Evolutionary conservation across 345 rosid genomes (phyloP).

Genomic region (Aquilaria yunnanensis): DNA sequence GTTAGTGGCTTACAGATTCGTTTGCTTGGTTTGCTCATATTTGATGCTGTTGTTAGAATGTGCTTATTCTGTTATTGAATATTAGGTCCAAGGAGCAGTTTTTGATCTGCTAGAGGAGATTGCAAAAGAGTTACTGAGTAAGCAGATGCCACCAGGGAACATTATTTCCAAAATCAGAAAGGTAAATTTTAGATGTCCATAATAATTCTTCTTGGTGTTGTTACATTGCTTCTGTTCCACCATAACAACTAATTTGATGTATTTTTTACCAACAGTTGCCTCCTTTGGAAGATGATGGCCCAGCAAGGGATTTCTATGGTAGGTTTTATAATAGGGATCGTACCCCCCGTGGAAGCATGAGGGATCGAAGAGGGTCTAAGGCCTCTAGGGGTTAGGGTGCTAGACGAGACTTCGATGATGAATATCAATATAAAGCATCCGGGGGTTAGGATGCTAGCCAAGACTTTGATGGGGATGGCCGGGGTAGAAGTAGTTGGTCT

Average conservation of each 20-base stretch:
- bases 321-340: slow-evolving; percentile 73
- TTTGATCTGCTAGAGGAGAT: slow-evolving; percentile 95
- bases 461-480: slow-evolving; percentile 40
- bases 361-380: slow-evolving; percentile 38
- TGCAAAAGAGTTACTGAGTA: slow-evolving; percentile 67
- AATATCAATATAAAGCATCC: slow-evolving; percentile 39
- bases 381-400: slow-evolving; percentile 58
- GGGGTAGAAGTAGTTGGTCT: slow-evolving; percentile 65
- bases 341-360: slow-evolving; percentile 41
- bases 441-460: slow-evolving; percentile 58
- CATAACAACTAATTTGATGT: too few species aligned
- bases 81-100: slow-evolving; percentile 92
- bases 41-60: slow-evolving; percentile 4
- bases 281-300: slow-evolving; percentile 91
- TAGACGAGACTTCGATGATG: slow-evolving; percentile 44
- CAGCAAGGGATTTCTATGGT: slow-evolving; percentile 72
- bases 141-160: slow-evolving; percentile 78
- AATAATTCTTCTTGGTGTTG: background rate
- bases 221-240: slow-evolving; percentile 7
- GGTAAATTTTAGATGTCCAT: slow-evolving; percentile 29
- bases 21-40: slow-evolving; percentile 1
- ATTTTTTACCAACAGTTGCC: slow-evolving; percentile 48
- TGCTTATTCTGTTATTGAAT: slow-evolving; percentile 13
- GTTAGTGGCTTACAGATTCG: slow-evolving; percentile 27
- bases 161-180: slow-evolving; percentile 61